A percentile compares a stretch with the other conserved stretches of the same genome.
These are phyloP conservation scores for Epichloe gansuensis DNA, from an alignment of 2,329 filamentous ascomycete species.

Conservation along the genomic window DNA sequence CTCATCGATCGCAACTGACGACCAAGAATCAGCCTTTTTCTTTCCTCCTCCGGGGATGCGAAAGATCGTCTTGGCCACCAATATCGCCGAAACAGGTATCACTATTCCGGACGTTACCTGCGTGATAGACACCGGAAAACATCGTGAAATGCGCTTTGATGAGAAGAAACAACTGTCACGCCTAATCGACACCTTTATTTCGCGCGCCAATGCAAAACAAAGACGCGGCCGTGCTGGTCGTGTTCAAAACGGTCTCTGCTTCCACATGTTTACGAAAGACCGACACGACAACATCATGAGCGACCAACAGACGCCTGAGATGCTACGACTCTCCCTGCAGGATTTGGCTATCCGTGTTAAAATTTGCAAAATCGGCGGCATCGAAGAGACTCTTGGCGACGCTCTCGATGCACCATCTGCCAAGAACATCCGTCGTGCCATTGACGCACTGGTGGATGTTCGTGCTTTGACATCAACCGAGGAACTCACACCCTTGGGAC, in stretches of 20 bases:
- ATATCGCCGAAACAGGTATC: conserved; percentile 97
- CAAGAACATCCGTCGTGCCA: conserved; percentile 85
- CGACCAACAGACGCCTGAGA: conserved; percentile 91
- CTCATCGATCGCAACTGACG: conserved; percentile 89
- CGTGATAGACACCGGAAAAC: conserved; percentile 92
- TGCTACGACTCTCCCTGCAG: conserved; percentile 86
- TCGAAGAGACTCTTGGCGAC: conserved; percentile 77
- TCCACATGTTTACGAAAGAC: conserved; percentile 87
- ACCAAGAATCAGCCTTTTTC: conserved; percentile 87
- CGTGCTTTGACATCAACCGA: conserved; percentile 73
- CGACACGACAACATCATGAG: conserved; percentile 76
- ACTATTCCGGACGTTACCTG: conserved; percentile 97
- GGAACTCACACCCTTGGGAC: conserved; percentile 74
- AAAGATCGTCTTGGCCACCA: conserved; percentile 94
- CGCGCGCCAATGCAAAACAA: conserved; percentile 89
- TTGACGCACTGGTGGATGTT: conserved; percentile 88
- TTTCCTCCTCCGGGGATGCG: conserved; percentile 69
- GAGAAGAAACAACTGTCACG: conserved; percentile 83
- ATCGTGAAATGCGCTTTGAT: conserved; percentile 95
- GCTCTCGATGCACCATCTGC: conserved; percentile 82
- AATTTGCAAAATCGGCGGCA: conserved; percentile 89
- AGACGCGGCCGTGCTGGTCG: conserved; percentile 85
- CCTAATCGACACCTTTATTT: conserved; percentile 90
- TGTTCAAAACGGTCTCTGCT: conserved; percentile 90
- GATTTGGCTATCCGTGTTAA: conserved; percentile 94